Conservation (phyloP, 2,329 filamentous ascomycete species). For the Fusarium nodosum region DNA sequence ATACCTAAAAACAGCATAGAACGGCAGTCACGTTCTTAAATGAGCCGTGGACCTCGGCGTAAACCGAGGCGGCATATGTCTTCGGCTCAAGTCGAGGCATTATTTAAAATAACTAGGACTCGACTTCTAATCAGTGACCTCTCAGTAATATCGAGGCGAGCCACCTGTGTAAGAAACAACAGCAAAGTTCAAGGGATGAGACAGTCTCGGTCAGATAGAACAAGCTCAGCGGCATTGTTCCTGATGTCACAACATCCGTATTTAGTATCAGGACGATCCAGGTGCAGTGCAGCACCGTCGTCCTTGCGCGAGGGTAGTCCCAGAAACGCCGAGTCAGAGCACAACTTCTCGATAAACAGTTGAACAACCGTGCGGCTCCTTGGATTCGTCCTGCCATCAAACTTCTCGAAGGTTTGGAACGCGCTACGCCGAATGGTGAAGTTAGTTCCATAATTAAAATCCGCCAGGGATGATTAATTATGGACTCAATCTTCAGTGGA, state of each 20-base stretch:
- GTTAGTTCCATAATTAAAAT: slow-evolving; percentile 49
- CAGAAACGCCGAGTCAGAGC: slow-evolving; percentile 34
- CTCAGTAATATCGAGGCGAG: slow-evolving; percentile 43
- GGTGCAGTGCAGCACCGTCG: slow-evolving; percentile 8
- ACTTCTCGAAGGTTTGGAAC: slow-evolving; percentile 52
- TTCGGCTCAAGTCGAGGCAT: slow-evolving; percentile 33
- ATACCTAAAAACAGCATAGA: slow-evolving; percentile 35
- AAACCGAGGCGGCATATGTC: slow-evolving; percentile 40
- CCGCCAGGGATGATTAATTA: slow-evolving; percentile 38
- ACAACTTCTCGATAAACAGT: slow-evolving; percentile 22
- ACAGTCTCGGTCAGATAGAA: slow-evolving; percentile 43
- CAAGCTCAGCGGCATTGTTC: slow-evolving; percentile 34
- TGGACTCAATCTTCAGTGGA: slow-evolving; percentile 49
- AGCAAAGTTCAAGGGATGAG: slow-evolving; percentile 42
- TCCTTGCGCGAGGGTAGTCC: slow-evolving; percentile 25
- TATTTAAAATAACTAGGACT: slow-evolving; percentile 14
- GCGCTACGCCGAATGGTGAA: slow-evolving; percentile 46
- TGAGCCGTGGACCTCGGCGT: slow-evolving; percentile 43
- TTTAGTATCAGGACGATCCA: slow-evolving; percentile 39
- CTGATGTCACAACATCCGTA: slow-evolving; percentile 37
- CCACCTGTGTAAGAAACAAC: slow-evolving; percentile 20
- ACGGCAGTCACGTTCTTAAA: slow-evolving; percentile 39
- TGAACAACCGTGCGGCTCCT: slow-evolving; percentile 47
- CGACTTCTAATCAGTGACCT: slow-evolving; percentile 24
- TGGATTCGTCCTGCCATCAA: slow-evolving; percentile 47